phyloP scores from a whole-genome alignment of 495 filamentous ascomycete genomes.

The Hypoxylon lenormandii region DNA sequence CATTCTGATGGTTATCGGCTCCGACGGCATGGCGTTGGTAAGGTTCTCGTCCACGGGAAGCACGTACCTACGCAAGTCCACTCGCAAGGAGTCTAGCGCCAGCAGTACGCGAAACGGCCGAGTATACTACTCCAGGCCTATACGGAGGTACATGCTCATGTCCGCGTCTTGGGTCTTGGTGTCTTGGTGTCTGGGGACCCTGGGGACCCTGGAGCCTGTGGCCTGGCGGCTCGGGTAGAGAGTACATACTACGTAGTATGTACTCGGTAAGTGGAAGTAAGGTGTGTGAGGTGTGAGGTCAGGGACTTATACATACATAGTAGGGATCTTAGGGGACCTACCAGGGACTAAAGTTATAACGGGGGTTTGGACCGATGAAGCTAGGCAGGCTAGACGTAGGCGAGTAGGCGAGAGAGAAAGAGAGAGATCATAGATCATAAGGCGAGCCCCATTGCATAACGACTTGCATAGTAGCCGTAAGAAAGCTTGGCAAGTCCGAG shows the following conservation, averaged over 20 bases:
- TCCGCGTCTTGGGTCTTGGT: not conserved
- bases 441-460: slow-evolving; percentile 25
- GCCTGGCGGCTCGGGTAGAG: slow-evolving; percentile 36
- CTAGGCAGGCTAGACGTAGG: slow-evolving; percentile 2
- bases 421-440: slow-evolving; percentile 45
- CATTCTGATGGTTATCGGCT: slow-evolving; percentile 35
- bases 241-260: slow-evolving; percentile 32
- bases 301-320: not conserved
- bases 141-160: slow-evolving; percentile 10
- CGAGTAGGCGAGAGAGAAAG: not conserved
- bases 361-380: slow-evolving; percentile 40
- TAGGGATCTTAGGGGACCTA: no score
- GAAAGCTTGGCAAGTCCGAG: slow-evolving; percentile 9
- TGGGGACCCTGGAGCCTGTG: not conserved
- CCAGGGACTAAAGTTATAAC: slow-evolving; percentile 23
- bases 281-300: slow-evolving; percentile 14
- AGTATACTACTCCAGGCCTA: slow-evolving; percentile 31
- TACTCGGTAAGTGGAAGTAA: slow-evolving; percentile 38
- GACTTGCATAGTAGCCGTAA: not conserved
- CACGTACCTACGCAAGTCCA: slow-evolving; percentile 27
- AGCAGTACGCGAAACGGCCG: slow-evolving; percentile 34
- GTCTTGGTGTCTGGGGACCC: no score
- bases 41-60: slow-evolving; percentile 31
- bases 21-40: slow-evolving; percentile 45
- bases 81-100: slow-evolving; percentile 17